phyloP scores from a whole-genome alignment of 2,329 filamentous ascomycete species.

The Graphiopsis chlorocephala region DNA sequence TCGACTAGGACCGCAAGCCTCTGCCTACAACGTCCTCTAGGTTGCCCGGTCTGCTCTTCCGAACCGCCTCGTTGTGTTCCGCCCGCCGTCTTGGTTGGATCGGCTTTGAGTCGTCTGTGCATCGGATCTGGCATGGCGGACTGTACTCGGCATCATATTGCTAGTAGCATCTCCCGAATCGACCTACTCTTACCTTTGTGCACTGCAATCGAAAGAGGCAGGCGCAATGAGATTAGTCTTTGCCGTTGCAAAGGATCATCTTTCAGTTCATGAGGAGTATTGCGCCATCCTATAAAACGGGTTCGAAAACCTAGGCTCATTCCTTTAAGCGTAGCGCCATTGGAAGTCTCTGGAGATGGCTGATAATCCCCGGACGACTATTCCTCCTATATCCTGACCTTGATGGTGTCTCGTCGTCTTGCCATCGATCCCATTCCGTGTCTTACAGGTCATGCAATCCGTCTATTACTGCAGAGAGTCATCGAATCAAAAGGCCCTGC shows the following conservation, averaged over 20 bases:
- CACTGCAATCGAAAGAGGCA: not conserved
- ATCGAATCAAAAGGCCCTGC: not conserved
- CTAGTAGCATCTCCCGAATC: not conserved
- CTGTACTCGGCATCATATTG: not conserved
- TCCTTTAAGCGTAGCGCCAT: not conserved
- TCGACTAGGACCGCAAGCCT: conserved; percentile 1
- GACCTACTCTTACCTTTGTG: not conserved
- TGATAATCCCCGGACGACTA: not conserved
- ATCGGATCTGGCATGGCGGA: not conserved
- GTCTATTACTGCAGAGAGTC: not conserved
- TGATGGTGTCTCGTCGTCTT: not conserved
- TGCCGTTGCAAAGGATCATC: not conserved
- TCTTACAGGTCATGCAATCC: not conserved
- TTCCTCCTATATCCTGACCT: not conserved
- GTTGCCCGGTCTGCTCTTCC: not conserved
- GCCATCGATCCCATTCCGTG: not conserved
- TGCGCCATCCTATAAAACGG: not conserved
- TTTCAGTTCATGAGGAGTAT: not conserved
- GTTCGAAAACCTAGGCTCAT: not conserved
- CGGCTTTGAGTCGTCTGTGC: not conserved
- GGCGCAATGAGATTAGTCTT: not conserved
- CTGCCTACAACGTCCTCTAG: not conserved
- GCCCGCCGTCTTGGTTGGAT: not conserved
- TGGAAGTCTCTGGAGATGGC: not conserved
- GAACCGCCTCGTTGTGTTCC: not conserved